Conservation (phyloP, 768 basidiomycete species). For the Sarcomyxa edulis region DNA sequence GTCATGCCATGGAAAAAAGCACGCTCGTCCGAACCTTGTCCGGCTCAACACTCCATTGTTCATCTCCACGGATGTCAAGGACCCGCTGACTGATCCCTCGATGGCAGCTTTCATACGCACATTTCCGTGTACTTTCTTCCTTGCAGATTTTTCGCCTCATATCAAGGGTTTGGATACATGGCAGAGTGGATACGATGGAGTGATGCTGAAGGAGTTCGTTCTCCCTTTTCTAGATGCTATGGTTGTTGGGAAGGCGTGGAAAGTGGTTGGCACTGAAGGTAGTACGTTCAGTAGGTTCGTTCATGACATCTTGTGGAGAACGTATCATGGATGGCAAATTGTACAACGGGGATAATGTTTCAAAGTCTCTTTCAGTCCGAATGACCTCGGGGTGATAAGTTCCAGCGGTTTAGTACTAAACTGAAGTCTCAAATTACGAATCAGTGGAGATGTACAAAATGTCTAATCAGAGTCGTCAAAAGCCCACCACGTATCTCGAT, state of each 20-base stretch:
- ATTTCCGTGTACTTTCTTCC: conserved; percentile 62
- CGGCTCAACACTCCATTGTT: conserved; percentile 55
- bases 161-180: conserved; percentile 26
- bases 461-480: too few species aligned
- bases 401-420: too few species aligned
- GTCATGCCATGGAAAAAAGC: conserved; percentile 34
- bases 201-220: conserved; percentile 39
- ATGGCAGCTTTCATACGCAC: conserved; percentile 41
- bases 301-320: conserved; percentile 61
- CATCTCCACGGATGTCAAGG: conserved; percentile 55
- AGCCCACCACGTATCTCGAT: too few species aligned
- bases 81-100: conserved; percentile 32
- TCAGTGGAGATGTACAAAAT: too few species aligned
- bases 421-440: too few species aligned
- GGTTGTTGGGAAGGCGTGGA: conserved; percentile 53
- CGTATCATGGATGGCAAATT: conserved; percentile 47
- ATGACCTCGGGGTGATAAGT: too few species aligned
- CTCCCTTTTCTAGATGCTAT: conserved; percentile 68
- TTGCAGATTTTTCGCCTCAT: conserved; percentile 42
- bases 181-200: conserved; percentile 43
- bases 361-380: too few species aligned
- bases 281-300: conserved; percentile 77
- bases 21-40: conserved; percentile 22
- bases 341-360: conserved; percentile 37
- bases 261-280: conserved; percentile 61